phyloP scores from a whole-genome alignment of 164 flowering plant species.

The Dillenia suffruticosa region DNA sequence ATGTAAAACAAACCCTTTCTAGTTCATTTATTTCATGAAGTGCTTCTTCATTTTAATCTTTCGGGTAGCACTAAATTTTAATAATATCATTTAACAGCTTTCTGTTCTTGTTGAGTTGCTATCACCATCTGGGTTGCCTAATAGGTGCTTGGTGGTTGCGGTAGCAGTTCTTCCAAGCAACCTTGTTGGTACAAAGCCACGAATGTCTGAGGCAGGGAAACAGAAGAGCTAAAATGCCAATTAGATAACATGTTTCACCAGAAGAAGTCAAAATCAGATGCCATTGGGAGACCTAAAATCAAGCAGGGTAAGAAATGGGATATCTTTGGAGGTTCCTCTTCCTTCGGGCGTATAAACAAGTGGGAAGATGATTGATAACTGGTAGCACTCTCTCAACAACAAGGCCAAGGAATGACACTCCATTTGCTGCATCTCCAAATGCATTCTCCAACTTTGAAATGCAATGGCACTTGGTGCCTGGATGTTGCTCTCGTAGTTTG shows the following conservation, averaged over 20 bases:
- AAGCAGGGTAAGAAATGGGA: too few relatives aligned
- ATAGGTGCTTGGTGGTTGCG: slow-evolving; percentile 52
- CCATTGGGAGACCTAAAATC: too few relatives aligned
- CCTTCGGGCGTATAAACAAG: too few relatives aligned
- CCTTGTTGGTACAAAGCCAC: slow-evolving; percentile 67
- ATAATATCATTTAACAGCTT: slow-evolving; percentile 35
- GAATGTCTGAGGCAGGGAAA: slow-evolving; percentile 42
- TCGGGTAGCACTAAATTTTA: neutral
- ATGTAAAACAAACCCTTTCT: neutral
- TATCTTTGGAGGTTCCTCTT: too few relatives aligned
- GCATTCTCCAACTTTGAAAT: too few relatives aligned
- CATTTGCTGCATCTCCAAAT: too few relatives aligned
- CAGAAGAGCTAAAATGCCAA: slow-evolving; percentile 7
- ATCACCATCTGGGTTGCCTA: slow-evolving; percentile 60
- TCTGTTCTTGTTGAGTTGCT: slow-evolving; percentile 69
- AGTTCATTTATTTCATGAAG: neutral
- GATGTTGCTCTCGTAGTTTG: too few relatives aligned
- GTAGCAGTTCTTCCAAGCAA: slow-evolving; percentile 66
- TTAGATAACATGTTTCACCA: neutral
- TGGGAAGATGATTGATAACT: too few relatives aligned
- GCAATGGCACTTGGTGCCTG: too few relatives aligned
- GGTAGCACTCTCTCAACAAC: too few relatives aligned
- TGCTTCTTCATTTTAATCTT: neutral
- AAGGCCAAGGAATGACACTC: too few relatives aligned
- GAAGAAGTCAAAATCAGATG: too few relatives aligned